Evolutionary conservation across 371 early-diverging fungal genomes (phyloP).

Genomic region (Furculomyces boomerangus): DNA sequence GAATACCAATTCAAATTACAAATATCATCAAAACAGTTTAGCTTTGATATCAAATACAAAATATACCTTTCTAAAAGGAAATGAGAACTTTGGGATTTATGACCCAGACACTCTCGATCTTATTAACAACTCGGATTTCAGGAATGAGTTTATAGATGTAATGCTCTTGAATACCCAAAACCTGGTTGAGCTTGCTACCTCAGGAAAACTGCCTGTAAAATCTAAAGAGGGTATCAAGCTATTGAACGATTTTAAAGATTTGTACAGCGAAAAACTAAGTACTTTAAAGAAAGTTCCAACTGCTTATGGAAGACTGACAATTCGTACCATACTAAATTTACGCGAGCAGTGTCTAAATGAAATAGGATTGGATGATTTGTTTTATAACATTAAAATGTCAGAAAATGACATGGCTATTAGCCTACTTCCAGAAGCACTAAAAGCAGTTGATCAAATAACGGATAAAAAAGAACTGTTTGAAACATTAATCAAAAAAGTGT

Average conservation of each 20-base stretch:
- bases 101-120: slow-evolving; percentile 44
- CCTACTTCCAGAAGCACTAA: slow-evolving; percentile 24
- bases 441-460: slow-evolving; percentile 23
- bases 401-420: slow-evolving; percentile 38
- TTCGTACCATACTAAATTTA: slow-evolving; percentile 42
- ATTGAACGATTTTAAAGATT: slow-evolving; percentile 20
- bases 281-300: slow-evolving; percentile 31
- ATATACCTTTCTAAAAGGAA: background rate
- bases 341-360: slow-evolving; percentile 58
- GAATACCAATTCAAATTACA: background rate
- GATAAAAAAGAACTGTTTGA: slow-evolving; percentile 11
- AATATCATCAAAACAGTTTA: background rate
- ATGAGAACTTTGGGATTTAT: slow-evolving; percentile 23
- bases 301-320: slow-evolving; percentile 41
- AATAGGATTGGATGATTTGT: slow-evolving; percentile 47
- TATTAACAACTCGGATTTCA: slow-evolving; percentile 23
- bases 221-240: background rate
- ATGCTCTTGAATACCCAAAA: slow-evolving; percentile 35
- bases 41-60: background rate
- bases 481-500: slow-evolving; percentile 32
- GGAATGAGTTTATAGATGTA: slow-evolving; percentile 41
- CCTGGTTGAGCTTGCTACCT: slow-evolving; percentile 31
- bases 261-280: slow-evolving; percentile 36
- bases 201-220: slow-evolving; percentile 16
- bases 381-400: slow-evolving; percentile 32